Conservation (phyloP, 2,329 filamentous ascomycete genomes). For the Berkeleyomyces rouxiae region DNA sequence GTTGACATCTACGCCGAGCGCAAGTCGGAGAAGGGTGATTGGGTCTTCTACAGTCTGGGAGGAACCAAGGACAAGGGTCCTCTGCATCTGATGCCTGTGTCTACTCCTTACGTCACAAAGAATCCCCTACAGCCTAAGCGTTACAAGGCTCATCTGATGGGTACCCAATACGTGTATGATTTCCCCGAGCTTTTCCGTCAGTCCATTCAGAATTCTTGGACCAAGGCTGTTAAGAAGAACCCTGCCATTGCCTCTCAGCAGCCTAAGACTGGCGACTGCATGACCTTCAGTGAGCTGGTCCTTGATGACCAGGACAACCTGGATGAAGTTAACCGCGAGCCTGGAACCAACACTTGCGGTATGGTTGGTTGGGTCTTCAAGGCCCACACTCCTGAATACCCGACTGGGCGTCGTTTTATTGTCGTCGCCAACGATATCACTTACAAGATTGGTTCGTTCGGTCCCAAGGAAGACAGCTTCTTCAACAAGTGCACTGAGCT, state of each 20-base stretch:
- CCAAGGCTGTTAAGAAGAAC: conserved; percentile 56
- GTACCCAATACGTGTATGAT: conserved; percentile 97
- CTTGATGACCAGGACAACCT: conserved; percentile 87
- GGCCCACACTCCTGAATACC: conserved; percentile 89
- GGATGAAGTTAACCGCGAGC: conserved; percentile 83
- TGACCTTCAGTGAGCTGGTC: conserved; percentile 85
- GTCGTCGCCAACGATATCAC: conserved; percentile 99
- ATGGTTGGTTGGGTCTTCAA: conserved; percentile 99
- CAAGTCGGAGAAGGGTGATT: conserved; percentile 95
- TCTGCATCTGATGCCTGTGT: conserved; percentile 84
- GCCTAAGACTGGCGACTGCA: conserved; percentile 74
- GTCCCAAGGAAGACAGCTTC: conserved; percentile 90
- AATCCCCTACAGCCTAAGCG: conserved; percentile 97
- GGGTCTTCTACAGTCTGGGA: conserved; percentile 96
- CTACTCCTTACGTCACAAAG: conserved; percentile 90
- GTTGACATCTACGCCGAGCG: conserved; percentile 96
- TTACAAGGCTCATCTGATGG: conserved; percentile 98
- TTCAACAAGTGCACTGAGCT: conserved; percentile 98
- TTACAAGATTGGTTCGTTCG: conserved; percentile 96
- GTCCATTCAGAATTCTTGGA: conserved; percentile 91
- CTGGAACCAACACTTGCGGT: conserved; percentile 86
- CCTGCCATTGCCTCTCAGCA: conserved; percentile 61
- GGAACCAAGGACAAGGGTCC: conserved; percentile 88
- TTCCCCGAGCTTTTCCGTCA: conserved; percentile 99
- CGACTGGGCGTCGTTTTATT: conserved; percentile 77